phyloP scores from a whole-genome alignment of 176 grass and related monocot genomes.

The Elymus sibiricus region DNA sequence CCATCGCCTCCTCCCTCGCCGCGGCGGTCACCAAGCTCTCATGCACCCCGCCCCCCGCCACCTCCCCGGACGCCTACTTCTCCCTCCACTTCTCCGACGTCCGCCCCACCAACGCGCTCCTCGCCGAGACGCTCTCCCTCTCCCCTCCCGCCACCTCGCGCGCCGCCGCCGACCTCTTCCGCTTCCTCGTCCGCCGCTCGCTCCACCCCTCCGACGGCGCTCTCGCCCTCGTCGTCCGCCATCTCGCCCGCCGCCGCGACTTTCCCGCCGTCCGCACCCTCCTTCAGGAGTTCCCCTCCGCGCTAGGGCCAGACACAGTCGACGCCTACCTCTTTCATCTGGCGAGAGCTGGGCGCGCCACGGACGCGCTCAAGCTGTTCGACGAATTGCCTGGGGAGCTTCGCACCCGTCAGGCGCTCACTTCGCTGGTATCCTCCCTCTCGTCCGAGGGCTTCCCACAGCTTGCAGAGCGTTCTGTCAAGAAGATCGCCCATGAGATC shows the following conservation, averaged over 20 bases:
- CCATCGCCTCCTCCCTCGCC: slow-evolving; percentile 63
- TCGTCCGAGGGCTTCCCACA: slow-evolving; percentile 48
- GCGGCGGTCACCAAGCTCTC: slow-evolving; percentile 43
- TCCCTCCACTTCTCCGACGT: slow-evolving; percentile 93
- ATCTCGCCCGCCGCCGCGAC: slow-evolving; percentile 76
- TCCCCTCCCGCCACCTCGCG: slow-evolving; percentile 60
- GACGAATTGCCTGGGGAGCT: slow-evolving; percentile 42
- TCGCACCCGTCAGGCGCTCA: slow-evolving; percentile 45
- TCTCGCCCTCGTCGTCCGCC: slow-evolving; percentile 59
- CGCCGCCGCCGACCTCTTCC: slow-evolving; percentile 66
- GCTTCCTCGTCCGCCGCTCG: slow-evolving; percentile 73
- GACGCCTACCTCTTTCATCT: slow-evolving; percentile 56
- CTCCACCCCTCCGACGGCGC: slow-evolving; percentile 68
- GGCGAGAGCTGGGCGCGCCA: slow-evolving; percentile 46
- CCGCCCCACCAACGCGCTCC: slow-evolving; percentile 61
- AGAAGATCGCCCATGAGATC: slow-evolving; percentile 64
- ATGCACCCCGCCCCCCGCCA: slow-evolving; percentile 37
- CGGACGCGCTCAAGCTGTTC: slow-evolving; percentile 70
- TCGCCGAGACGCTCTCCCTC: slow-evolving; percentile 64
- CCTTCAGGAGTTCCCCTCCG: slow-evolving; percentile 60
- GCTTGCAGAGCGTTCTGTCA: slow-evolving; percentile 67
- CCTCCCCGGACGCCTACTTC: slow-evolving; percentile 66
- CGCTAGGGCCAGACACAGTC: slow-evolving; percentile 53
- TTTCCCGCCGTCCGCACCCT: slow-evolving; percentile 62
- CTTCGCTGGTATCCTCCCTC: slow-evolving; percentile 58